phyloP scores from a whole-genome alignment of 164 flowering plant genomes.

The Umbilicus rupestris region DNA sequence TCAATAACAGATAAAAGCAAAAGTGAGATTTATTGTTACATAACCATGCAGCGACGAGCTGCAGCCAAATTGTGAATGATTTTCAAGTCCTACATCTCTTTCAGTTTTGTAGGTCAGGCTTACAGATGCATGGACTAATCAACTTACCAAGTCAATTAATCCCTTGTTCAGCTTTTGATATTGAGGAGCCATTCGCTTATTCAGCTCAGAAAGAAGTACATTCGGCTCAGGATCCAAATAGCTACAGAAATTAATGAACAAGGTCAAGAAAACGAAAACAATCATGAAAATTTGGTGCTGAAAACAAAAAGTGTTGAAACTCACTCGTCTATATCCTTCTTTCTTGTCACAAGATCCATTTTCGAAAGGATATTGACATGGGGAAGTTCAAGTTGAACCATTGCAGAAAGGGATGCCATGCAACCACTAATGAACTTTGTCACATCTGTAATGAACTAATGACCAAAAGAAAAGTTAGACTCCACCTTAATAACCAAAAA shows the following conservation, averaged over 20 bases:
- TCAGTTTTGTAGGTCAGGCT: no score
- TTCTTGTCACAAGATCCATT: constrained; percentile 86
- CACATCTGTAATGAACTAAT: constrained; percentile 91
- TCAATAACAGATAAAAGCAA: no score
- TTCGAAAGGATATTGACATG: constrained; percentile 90
- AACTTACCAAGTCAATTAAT: constrained; percentile 72
- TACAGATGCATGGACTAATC: neutral
- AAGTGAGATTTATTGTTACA: no score
- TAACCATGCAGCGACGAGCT: neutral
- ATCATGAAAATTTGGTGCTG: neutral
- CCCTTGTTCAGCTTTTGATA: constrained; percentile 76
- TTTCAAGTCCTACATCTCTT: no score
- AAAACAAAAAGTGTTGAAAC: constrained; percentile 13
- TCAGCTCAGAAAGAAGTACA: constrained; percentile 60
- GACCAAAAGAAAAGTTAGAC: constrained; percentile 5
- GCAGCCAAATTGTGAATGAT: neutral
- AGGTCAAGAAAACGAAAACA: constrained; percentile 1
- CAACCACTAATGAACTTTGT: constrained; percentile 96
- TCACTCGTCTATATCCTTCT: constrained; percentile 65
- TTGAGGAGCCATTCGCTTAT: constrained; percentile 81
- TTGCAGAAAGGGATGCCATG: constrained; percentile 95
- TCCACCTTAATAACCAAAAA: neutral
- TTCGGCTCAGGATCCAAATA: constrained; percentile 76
- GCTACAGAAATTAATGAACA: constrained; percentile 22
- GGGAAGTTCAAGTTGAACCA: constrained; percentile 91